phyloP scores from a whole-genome alignment of 306 rosid species.

The Leucaena leucocephala region DNA sequence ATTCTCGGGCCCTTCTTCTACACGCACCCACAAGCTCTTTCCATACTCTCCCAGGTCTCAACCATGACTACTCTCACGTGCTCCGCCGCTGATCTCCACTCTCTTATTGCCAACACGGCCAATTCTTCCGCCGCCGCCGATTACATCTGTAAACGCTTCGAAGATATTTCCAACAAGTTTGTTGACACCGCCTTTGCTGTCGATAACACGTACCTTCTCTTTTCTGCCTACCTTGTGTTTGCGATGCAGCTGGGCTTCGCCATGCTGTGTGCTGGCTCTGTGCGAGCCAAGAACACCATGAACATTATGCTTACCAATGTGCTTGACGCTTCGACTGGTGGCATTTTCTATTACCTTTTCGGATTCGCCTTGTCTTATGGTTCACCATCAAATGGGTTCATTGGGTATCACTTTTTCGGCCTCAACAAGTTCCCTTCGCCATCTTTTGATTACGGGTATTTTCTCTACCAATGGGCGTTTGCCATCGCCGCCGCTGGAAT shows the following conservation, averaged over 20 bases:
- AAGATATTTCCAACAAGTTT: slow-evolving; percentile 42
- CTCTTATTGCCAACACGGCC: slow-evolving; percentile 29
- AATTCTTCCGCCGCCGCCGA: slow-evolving; percentile 44
- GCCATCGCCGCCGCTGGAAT: slow-evolving; percentile 63
- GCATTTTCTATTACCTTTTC: slow-evolving; percentile 46
- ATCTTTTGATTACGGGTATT: slow-evolving; percentile 41
- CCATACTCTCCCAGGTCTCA: background rate
- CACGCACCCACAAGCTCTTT: background rate
- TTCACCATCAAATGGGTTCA: slow-evolving; percentile 48
- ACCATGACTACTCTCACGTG: slow-evolving; percentile 44
- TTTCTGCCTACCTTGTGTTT: slow-evolving; percentile 56
- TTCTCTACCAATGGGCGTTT: slow-evolving; percentile 57
- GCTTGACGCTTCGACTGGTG: slow-evolving; percentile 57
- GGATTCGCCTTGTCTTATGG: slow-evolving; percentile 58
- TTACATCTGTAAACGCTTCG: slow-evolving; percentile 48
- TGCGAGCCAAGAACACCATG: slow-evolving; percentile 59
- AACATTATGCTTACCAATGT: slow-evolving; percentile 64
- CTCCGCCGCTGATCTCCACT: slow-evolving; percentile 40
- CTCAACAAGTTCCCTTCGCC: slow-evolving; percentile 41
- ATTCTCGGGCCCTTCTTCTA: background rate
- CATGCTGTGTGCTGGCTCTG: slow-evolving; percentile 63
- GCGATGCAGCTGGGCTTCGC: slow-evolving; percentile 68
- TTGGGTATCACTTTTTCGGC: slow-evolving; percentile 49
- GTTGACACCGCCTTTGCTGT: slow-evolving; percentile 44
- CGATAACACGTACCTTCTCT: slow-evolving; percentile 52